Evolutionary conservation across 306 rosid species (phyloP).

Genomic region (Casuarina equisetifolia): DNA sequence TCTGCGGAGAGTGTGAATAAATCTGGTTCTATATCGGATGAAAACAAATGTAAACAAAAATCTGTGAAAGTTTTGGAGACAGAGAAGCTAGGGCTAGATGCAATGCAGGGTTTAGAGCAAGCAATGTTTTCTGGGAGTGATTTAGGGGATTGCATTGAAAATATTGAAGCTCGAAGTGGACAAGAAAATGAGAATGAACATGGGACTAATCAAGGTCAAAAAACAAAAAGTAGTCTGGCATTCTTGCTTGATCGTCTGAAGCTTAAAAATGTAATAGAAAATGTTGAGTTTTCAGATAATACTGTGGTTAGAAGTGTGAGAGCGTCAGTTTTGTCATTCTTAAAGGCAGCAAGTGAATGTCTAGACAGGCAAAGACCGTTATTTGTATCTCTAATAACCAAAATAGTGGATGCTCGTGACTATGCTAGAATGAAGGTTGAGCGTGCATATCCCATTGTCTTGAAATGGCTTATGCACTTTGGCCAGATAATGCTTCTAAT

Average conservation of each 20-base stretch:
- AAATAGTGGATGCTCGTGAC: constrained; percentile 31
- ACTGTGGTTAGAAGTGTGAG: constrained; percentile 48
- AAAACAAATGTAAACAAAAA: constrained; percentile 34
- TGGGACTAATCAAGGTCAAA: constrained; percentile 38
- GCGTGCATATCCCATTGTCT: constrained; percentile 69
- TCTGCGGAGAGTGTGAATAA: constrained; percentile 35
- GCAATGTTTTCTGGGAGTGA: constrained; percentile 35
- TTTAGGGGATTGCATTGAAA: constrained; percentile 37
- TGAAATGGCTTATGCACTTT: constrained; percentile 66
- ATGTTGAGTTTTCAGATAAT: constrained; percentile 53
- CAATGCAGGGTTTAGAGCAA: constrained; percentile 34
- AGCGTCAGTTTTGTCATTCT: constrained; percentile 41
- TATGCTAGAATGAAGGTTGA: constrained; percentile 47
- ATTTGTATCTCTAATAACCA: constrained; percentile 38
- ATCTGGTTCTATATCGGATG: constrained; percentile 42
- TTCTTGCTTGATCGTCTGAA: constrained; percentile 45
- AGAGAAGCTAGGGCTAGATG: constrained; percentile 58
- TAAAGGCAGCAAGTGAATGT: constrained; percentile 56
- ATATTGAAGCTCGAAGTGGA: constrained; percentile 38
- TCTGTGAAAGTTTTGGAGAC: constrained; percentile 40
- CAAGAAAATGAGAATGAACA: constrained; percentile 40
- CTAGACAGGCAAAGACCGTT: constrained; percentile 57
- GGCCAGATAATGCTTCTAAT: constrained; percentile 70
- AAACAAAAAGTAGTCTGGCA: constrained; percentile 39
- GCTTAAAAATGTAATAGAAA: constrained; percentile 46